Percentiles rank a stretch among this genome's conserved stretches.
Conservation (phyloP, 2,329 filamentous ascomycete genomes). For the Knoxdaviesia proteae region DNA sequence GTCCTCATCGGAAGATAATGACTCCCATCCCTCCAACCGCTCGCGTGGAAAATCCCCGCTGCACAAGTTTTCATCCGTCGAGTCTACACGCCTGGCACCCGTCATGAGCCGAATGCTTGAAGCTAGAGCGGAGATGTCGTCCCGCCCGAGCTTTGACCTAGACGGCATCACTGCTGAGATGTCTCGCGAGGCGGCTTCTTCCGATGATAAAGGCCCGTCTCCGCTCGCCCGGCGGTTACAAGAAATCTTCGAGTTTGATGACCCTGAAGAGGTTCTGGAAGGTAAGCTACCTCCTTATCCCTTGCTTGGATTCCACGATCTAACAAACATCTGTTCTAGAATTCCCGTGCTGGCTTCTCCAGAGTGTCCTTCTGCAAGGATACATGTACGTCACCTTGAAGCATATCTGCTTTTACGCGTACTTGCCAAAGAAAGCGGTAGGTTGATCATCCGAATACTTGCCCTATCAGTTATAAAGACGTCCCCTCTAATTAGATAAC, state of each 20-base stretch:
- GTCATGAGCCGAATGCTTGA: constrained; percentile 64
- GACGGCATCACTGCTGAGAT: constrained; percentile 23
- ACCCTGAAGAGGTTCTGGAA: constrained; percentile 65
- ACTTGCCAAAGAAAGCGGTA: constrained; percentile 81
- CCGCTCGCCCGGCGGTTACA: constrained; percentile 51
- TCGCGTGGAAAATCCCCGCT: constrained; percentile 5
- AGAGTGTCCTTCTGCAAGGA: constrained; percentile 79
- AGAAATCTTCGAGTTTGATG: constrained; percentile 70
- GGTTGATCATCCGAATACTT: constrained; percentile 10
- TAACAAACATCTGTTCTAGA: constrained; percentile 25
- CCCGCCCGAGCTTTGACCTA: constrained; percentile 35
- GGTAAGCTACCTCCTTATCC: constrained; percentile 21
- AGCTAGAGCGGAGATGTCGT: constrained; percentile 42
- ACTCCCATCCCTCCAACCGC: constrained; percentile 1
- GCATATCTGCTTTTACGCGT: constrained; percentile 94
- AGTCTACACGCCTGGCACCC: constrained; percentile 35
- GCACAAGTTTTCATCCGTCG: neutral
- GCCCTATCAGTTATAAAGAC: neutral
- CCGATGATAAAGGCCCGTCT: constrained; percentile 22
- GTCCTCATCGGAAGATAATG: neutral
- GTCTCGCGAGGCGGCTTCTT: constrained; percentile 8
- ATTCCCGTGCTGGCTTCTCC: constrained; percentile 82
- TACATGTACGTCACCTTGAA: constrained; percentile 89
- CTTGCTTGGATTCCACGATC: neutral
- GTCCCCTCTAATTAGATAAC: neutral